Base-by-base conservation (phyloP, 805 yeast species). In the Ogataea corticis region DNA sequence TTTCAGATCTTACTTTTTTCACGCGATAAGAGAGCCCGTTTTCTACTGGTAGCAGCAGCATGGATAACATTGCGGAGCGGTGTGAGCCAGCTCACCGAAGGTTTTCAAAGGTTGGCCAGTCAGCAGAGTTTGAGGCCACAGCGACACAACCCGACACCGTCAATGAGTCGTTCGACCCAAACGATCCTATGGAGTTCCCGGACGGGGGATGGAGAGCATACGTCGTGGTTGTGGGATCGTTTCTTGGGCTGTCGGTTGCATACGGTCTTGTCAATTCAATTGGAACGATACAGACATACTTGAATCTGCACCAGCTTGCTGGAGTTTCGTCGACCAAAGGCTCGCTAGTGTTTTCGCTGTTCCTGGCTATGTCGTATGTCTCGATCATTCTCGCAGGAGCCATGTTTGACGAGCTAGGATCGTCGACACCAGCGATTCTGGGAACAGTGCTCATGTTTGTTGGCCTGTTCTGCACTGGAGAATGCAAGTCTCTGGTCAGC, bases 281-380 rank as follows among this genome's bases (percentile, higher is more conserved):
- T 16, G 37, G 68, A 82, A 30, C 85, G 83, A 59, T 75, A 83
- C 1, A 82, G 61, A 73, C 83, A 0, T 80, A 79, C 59, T 73
- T 82, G 2, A 63, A 75, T 6, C 58, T 66, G 18, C 76, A 82
- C 57, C 82, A 80, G 54, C 68, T 84, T 50, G 57, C 56, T 3
- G 53, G 68, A 28, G 61, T 71, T 16, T 58, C 73, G n/a, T 69
- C 79, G 11, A 65, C 82, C 14, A 54, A 74, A 3, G 66, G 81
- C 7, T 76, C 84, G 1, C 81, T 88, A 85, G 74, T 84, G 42
- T 84, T 84, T 56, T 79, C 87, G 1, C 59, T 82, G 28, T 77
- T 72, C 57, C 54, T 75, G 29, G 70, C 77, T 23, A 55, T 80
- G 14, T 66, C 74, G 6, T 81, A 75, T 52, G 58, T 70, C 9